Evolutionary conservation across 2,329 filamentous ascomycete species (phyloP), one percentile per base, ranked within the genome.

Genomic region (Dothistroma septosporum): DNA sequence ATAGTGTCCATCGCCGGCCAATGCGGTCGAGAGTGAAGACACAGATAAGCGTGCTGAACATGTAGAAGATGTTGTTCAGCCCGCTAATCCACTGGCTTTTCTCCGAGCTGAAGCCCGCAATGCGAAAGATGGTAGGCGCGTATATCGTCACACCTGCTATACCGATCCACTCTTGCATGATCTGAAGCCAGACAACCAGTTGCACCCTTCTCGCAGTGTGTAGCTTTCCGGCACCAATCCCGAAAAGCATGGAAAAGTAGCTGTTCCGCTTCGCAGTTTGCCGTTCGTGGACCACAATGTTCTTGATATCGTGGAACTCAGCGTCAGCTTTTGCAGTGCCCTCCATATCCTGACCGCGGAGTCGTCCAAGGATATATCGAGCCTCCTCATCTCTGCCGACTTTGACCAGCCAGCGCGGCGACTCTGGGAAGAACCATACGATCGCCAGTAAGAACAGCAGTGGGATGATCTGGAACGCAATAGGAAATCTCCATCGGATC

Each of bases 391-490:
- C 80, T 0, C 87, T 82, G 0, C 85, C 87, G 6, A 82, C 83
- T 64, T 89, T 89, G 64, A 84, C 81, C 0, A 90, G 80, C 82
- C 84, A 88, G 1, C 87, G 79, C 0, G 86, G 87, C 0, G 85
- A 66, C 64, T 91, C 88, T 0, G 87, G 88, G 72, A 90, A 86
- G 75, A 88, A 84, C 82, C 85, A 86, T 32, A 88, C 81, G 1
- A 78, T 70, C 0, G 65, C 69, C 33, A 70, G 47, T 4, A 69
- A 49, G 14, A 59, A 54, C 14, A 68, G 37, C 22, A 90, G 79
- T 16, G 86, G 85, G 0, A 87, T 73, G 35, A 89, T 88, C 68
- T 90, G 87, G 73, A 90, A 89, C 0, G 84, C 86, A 59, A 90
- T 83, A 0, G 86, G 87, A 65, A 90, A 90, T 37, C 24, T 47